Evolutionary conservation across 257 asterid genomes (phyloP).

Genomic region (Thymus mandschuricus): DNA sequence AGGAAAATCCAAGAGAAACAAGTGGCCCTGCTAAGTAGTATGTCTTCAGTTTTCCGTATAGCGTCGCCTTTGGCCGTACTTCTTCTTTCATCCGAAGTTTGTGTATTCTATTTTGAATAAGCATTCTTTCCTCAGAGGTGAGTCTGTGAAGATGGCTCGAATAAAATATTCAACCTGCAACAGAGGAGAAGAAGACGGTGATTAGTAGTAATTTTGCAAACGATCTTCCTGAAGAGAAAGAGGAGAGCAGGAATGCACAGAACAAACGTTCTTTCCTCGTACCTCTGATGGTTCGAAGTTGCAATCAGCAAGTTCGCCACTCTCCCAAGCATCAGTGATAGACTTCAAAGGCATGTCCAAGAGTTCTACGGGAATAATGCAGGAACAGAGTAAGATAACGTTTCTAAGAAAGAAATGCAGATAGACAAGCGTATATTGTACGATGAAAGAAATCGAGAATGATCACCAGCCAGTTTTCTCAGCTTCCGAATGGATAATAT

Average conservation of each 20-base stretch:
- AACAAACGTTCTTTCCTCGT: constrained; percentile 1
- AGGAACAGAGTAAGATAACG: constrained; percentile 4
- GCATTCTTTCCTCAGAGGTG: constrained; percentile 90
- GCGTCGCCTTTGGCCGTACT: background rate
- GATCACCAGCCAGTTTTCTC: constrained; percentile 73
- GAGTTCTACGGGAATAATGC: constrained; percentile 56
- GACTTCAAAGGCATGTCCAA: constrained; percentile 94
- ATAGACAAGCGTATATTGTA: background rate
- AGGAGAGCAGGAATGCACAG: background rate
- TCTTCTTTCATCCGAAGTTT: constrained; percentile 17
- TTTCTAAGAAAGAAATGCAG: constrained; percentile 22
- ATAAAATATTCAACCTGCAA: constrained; percentile 86
- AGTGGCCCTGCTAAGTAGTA: background rate
- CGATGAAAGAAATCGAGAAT: background rate
- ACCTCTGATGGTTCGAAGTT: constrained; percentile 78
- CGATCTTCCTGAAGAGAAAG: background rate
- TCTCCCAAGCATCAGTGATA: constrained; percentile 83
- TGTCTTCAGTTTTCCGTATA: background rate
- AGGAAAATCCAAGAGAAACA: background rate
- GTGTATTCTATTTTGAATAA: constrained; percentile 62
- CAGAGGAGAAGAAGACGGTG: constrained; percentile 21
- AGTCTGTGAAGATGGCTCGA: constrained; percentile 86
- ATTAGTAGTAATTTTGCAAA: background rate
- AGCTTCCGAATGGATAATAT: constrained; percentile 69
- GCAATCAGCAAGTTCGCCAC: constrained; percentile 77